Evolutionary conservation across 345 rosid species (phyloP).

Genomic region (Populus davidiana): DNA sequence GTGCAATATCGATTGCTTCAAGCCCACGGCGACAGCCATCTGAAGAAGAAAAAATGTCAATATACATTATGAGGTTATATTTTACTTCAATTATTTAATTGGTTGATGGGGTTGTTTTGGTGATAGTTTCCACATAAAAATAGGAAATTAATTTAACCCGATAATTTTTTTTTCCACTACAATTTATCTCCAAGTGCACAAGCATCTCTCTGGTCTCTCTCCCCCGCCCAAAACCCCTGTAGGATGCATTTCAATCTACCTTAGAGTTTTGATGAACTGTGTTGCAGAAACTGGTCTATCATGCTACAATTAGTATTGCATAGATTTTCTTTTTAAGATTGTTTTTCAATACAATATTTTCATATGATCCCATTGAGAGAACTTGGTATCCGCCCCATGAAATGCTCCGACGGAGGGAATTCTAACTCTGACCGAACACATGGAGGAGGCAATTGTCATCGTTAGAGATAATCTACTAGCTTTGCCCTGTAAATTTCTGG

Average conservation of each 20-base stretch:
- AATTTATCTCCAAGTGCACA: conserved; percentile 13
- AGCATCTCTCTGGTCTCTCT: not conserved
- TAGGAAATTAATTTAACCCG: conserved; percentile 27
- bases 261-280: not conserved
- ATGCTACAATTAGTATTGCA: too few species aligned
- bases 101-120: conserved; percentile 21
- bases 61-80: conserved; percentile 22
- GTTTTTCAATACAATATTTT: not conserved
- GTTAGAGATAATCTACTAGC: not conserved
- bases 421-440: not conserved
- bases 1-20: conserved; percentile 91
- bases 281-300: not conserved
- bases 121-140: conserved; percentile 19
- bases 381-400: not conserved
- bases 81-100: conserved; percentile 23
- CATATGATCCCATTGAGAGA: not conserved
- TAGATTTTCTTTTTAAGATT: not conserved
- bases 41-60: conserved; percentile 30
- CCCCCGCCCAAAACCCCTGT: not conserved
- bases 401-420: not conserved
- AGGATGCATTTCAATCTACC: not conserved
- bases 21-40: conserved; percentile 56
- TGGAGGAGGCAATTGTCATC: not conserved
- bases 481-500: not conserved
- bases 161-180: conserved; percentile 10